phyloP scores from a whole-genome alignment of 2,329 filamentous ascomycete genomes.

The Trichophyton schoenleinii region DNA sequence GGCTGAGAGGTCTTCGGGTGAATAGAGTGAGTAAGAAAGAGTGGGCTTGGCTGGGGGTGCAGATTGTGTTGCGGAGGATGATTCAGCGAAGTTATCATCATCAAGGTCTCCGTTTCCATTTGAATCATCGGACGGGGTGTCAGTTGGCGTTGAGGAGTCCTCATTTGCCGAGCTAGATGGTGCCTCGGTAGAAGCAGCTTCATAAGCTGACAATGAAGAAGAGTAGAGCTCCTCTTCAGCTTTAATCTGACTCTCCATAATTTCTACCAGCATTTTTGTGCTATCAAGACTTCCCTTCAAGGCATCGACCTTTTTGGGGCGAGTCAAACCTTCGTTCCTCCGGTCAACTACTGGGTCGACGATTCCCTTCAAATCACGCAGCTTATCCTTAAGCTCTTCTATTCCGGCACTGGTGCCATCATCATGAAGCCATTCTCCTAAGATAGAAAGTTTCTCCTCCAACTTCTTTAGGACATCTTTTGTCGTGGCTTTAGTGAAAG shows the following conservation, averaged over 20 bases:
- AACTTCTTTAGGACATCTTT: constrained; percentile 54
- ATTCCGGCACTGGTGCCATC: constrained; percentile 66
- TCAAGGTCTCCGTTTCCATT: constrained; percentile 52
- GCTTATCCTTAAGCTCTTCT: constrained; percentile 60
- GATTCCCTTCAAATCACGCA: constrained; percentile 64
- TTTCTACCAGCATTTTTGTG: constrained; percentile 56
- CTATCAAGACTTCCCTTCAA: constrained; percentile 60
- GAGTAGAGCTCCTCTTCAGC: constrained; percentile 52
- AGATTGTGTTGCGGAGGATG: constrained; percentile 23
- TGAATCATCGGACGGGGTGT: constrained; percentile 31
- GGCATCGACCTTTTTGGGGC: constrained; percentile 55
- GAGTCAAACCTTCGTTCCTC: constrained; percentile 56
- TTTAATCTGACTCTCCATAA: constrained; percentile 61
- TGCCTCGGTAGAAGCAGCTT: constrained; percentile 28
- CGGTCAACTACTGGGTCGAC: constrained; percentile 66
- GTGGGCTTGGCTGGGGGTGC: constrained; percentile 25
- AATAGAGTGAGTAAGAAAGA: constrained; percentile 56
- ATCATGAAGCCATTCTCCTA: constrained; percentile 83
- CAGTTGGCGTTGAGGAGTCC: constrained; percentile 18
- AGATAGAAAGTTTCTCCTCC: constrained; percentile 52
- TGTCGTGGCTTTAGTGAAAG: constrained; percentile 61
- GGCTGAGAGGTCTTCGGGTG: constrained; percentile 54
- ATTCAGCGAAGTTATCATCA: constrained; percentile 45
- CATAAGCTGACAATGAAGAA: constrained; percentile 40
- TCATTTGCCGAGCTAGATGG: constrained; percentile 32